Evolutionary conservation across 2,329 filamentous ascomycete genomes (phyloP), one percentile per base, ranked within the genome.

Genomic region (Epichloe gansuensis): DNA sequence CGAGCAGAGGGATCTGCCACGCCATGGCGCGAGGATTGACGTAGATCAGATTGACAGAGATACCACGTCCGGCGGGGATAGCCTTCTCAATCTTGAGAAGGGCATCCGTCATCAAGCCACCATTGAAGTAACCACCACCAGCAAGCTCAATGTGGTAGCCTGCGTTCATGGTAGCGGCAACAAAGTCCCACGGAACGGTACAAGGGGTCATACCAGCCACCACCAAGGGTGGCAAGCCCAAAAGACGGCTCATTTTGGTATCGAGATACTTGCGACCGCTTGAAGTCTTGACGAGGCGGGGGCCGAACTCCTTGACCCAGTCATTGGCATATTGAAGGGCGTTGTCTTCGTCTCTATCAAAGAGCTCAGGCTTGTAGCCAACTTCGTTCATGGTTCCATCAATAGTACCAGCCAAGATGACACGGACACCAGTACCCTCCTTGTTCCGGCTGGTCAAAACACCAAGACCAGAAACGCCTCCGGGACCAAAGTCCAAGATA

Each of bases 371-470:
- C 77, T 98, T 98, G 77, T 96, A 98, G 52, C 93, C 93, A 56
- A 98, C 86, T 69, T 97, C 93, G 35, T 80, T 77, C 55, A 94
- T 86, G 21, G 90, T 90, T 50, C 91, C 91, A 62, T 91, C 88
- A 62, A 98, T 86, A n/a, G 89, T 81, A 57, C 94, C 93, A 44
- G 90, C 93, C 54, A 98, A 79, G 59, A 98, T 95, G 59, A 98
- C 91, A 56, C 91, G 89, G 38, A 98, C 93, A 63, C 93, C 93
- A 54, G 90, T 97, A 57, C 93, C 93, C 69, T 98, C 94, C 76
- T 98, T 98, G 79, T 97, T 98, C 62, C 93, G 88, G 77, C 95
- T 97, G 54, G 93, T 98, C 58, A 98, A 76, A 46, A 95, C 88
- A 64, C 93, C 94, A 23, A 98, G 83, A 58, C 94, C 94, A 25